Percentiles rank a stretch among this genome's conserved stretches.
Evolutionary conservation across 1,139 yeast species (phyloP).

Genomic region (Zygoascus hellenicus): DNA sequence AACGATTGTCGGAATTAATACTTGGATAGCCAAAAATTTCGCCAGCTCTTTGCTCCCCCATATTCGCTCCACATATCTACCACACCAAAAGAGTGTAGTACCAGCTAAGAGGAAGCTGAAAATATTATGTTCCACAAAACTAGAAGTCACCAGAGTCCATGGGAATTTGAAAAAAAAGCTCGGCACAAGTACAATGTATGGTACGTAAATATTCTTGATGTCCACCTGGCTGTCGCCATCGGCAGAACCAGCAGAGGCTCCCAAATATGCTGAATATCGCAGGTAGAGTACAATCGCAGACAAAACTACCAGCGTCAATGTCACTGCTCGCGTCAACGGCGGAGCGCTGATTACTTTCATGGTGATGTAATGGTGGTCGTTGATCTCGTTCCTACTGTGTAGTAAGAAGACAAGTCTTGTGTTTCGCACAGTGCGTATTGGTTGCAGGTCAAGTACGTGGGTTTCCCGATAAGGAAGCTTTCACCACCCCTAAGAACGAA

Average conservation of each 20-base stretch:
- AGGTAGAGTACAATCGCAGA: conserved; percentile 32
- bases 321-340: conserved; percentile 36
- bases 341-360: conserved; percentile 26
- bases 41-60: conserved; percentile 59
- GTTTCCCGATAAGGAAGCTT: too few relatives aligned
- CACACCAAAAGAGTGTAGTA: conserved; percentile 49
- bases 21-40: conserved; percentile 51
- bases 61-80: conserved; percentile 45
- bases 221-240: conserved; percentile 1
- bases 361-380: not conserved
- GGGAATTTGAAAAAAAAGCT: conserved; percentile 54
- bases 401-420: too few relatives aligned
- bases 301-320: conserved; percentile 29
- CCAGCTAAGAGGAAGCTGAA: conserved; percentile 47
- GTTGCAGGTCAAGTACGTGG: too few relatives aligned
- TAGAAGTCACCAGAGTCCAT: conserved; percentile 68
- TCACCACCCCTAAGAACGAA: too few relatives aligned
- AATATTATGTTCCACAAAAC: conserved; percentile 62
- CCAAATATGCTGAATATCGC: conserved; percentile 19
- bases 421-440: too few relatives aligned
- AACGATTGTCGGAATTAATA: conserved; percentile 43
- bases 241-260: not conserved
- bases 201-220: conserved; percentile 42
- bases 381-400: not conserved
- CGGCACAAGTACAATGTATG: conserved; percentile 69